Percentiles rank a stretch among this genome's conserved stretches.
Evolutionary conservation across 192 early-diverging fungal genomes (phyloP).

Genomic region (Coemansia erecta): DNA sequence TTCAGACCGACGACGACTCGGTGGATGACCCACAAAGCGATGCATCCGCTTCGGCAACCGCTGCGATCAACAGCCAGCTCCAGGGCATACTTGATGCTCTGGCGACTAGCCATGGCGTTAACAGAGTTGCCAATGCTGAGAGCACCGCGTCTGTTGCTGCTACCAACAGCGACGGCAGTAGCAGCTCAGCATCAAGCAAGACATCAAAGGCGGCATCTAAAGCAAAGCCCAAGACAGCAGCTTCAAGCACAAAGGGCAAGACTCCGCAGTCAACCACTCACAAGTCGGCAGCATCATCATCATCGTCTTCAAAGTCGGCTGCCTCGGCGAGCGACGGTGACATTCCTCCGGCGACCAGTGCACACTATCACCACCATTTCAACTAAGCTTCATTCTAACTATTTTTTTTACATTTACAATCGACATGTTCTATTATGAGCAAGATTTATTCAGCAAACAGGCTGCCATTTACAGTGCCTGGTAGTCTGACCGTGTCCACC

Average conservation of each 20-base stretch:
- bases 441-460: too few relatives aligned
- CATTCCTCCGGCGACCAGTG: constrained; percentile 2
- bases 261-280: too few relatives aligned
- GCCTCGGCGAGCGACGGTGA: not conserved
- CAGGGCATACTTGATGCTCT: constrained; percentile 23
- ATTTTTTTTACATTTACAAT: not conserved
- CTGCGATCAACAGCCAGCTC: constrained; percentile 16
- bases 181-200: not conserved
- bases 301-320: not conserved
- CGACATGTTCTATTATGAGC: too few relatives aligned
- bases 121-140: not conserved
- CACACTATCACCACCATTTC: constrained; percentile 23
- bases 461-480: constrained; percentile 40
- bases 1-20: constrained; percentile 15
- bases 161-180: not conserved
- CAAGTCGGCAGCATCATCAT: constrained; percentile 1
- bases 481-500: constrained; percentile 52
- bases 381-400: too few relatives aligned
- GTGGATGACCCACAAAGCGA: not conserved
- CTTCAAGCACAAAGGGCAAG: not conserved
- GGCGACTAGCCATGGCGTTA: not conserved
- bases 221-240: not conserved
- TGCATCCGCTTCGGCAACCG: constrained; percentile 4
- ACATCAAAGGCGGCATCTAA: not conserved
- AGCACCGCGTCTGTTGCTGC: not conserved